phyloP scores from a whole-genome alignment of 768 basidiomycete genomes.

The Serendipita sp. region DNA sequence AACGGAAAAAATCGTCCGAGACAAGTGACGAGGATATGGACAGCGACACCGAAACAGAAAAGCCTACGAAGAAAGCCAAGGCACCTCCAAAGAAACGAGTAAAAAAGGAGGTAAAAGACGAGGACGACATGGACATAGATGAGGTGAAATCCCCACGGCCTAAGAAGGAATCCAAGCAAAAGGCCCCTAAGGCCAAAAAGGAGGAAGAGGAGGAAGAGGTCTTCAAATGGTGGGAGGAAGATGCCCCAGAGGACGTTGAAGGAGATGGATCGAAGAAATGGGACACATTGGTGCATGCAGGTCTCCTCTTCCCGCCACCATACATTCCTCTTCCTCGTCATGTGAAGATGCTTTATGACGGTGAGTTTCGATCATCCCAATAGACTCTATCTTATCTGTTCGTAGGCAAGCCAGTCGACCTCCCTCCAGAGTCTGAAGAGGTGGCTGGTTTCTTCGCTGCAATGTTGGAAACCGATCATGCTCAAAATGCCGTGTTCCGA shows the following conservation, averaged over 20 bases:
- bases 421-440: slow-evolving; percentile 81
- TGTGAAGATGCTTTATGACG: slow-evolving; percentile 92
- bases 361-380: slow-evolving; percentile 27
- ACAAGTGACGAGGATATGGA: not conserved
- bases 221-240: slow-evolving; percentile 77
- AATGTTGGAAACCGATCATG: slow-evolving; percentile 84
- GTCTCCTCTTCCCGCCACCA: slow-evolving; percentile 89
- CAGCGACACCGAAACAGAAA: slow-evolving; percentile 5
- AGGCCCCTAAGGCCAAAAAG: slow-evolving; percentile 18
- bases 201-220: slow-evolving; percentile 54
- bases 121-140: slow-evolving; percentile 16
- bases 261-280: slow-evolving; percentile 75
- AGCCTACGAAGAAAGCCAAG: slow-evolving; percentile 11
- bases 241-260: slow-evolving; percentile 33
- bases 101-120: slow-evolving; percentile 41
- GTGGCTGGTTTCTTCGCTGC: slow-evolving; percentile 94
- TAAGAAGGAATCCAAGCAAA: slow-evolving; percentile 6
- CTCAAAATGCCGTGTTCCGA: slow-evolving; percentile 73
- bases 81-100: slow-evolving; percentile 30
- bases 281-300: slow-evolving; percentile 88
- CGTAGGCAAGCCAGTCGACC: slow-evolving; percentile 58
- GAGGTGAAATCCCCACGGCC: slow-evolving; percentile 20
- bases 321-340: slow-evolving; percentile 69
- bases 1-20: slow-evolving; percentile 9
- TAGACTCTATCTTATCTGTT: slow-evolving; percentile 7